phyloP scores from a whole-genome alignment of 2,329 filamentous ascomycete species.

The Pseudocercospora musae region DNA sequence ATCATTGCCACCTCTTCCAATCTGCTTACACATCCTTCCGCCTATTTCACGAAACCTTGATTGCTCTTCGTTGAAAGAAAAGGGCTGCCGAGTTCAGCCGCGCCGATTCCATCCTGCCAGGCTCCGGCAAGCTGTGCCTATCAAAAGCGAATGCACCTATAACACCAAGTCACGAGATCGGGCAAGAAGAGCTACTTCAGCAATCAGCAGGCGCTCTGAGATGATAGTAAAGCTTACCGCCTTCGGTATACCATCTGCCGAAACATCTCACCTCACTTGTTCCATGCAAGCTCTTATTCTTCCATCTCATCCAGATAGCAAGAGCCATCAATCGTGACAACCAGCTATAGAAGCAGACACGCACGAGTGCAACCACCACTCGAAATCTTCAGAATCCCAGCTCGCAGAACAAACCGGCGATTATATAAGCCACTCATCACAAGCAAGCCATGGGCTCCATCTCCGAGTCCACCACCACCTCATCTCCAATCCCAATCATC shows the following conservation, averaged over 20 bases:
- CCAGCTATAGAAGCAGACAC: too few species aligned
- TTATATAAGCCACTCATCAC: too few species aligned
- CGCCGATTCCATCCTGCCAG: neutral
- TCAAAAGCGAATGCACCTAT: neutral
- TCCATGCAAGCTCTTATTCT: neutral
- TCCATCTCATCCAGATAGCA: neutral
- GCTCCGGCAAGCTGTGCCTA: neutral
- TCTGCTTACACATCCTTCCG: too few species aligned
- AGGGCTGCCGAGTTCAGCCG: neutral
- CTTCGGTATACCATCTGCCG: neutral
- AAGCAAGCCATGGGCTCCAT: neutral
- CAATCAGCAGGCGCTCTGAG: neutral
- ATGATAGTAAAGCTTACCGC: neutral
- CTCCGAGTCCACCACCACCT: neutral
- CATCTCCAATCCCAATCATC: conserved; percentile 20
- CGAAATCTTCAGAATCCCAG: too few species aligned
- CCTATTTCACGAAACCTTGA: too few species aligned
- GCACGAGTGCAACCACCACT: too few species aligned
- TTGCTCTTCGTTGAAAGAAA: too few species aligned
- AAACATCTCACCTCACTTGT: neutral
- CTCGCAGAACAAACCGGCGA: too few species aligned
- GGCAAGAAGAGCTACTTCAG: neutral
- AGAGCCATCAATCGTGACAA: too few species aligned
- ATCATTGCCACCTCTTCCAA: too few species aligned
- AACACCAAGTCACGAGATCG: neutral